These are phyloP conservation scores for Brassica balearica DNA, from an alignment of 441 rosid genomes.

Conservation along the genomic window DNA sequence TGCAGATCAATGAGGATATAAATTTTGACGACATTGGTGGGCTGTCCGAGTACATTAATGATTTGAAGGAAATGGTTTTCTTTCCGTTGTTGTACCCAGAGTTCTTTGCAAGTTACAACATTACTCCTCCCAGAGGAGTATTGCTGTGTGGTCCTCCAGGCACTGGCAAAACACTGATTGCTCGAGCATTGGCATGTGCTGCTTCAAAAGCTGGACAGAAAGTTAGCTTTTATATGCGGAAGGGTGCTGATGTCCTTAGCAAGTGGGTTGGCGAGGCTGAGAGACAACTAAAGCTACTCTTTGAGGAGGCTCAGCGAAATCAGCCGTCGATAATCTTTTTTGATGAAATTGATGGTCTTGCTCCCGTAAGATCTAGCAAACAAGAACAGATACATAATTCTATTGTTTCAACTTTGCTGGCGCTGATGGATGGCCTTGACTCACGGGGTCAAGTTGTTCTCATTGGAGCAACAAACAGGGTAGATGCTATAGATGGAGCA, in stretches of 20 bases:
- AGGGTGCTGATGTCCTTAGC: constrained; percentile 99
- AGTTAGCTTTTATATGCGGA: constrained; percentile 99
- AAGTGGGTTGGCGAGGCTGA: constrained; percentile 99
- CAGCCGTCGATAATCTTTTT: constrained; percentile 99
- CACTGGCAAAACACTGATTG: constrained; percentile 98
- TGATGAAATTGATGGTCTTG: constrained; percentile 99
- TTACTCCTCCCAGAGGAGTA: constrained; percentile 98
- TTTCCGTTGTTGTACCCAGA: constrained; percentile 97
- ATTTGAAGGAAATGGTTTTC: constrained; percentile 99
- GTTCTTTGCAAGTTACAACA: constrained; percentile 95
- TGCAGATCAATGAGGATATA: constrained; percentile 93
- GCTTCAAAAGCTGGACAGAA: constrained; percentile 99
- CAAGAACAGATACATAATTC: constrained; percentile 99
- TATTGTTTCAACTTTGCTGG: constrained; percentile 97
- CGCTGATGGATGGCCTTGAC: constrained; percentile 99
- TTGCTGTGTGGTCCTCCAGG: constrained; percentile 99
- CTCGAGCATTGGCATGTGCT: constrained; percentile 99
- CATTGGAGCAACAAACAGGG: constrained; percentile 99
- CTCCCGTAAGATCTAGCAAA: constrained; percentile 99
- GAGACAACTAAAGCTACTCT: constrained; percentile 94
- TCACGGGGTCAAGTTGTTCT: constrained; percentile 99
- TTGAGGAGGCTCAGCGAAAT: constrained; percentile 98
- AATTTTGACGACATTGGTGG: constrained; percentile 99
- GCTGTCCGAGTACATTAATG: constrained; percentile 91
- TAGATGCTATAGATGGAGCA: constrained; percentile 99